Evolutionary conservation across 805 yeast genomes (phyloP), one percentile per base, ranked within the genome.

Genomic region (Wickerhamiella shivajii): DNA sequence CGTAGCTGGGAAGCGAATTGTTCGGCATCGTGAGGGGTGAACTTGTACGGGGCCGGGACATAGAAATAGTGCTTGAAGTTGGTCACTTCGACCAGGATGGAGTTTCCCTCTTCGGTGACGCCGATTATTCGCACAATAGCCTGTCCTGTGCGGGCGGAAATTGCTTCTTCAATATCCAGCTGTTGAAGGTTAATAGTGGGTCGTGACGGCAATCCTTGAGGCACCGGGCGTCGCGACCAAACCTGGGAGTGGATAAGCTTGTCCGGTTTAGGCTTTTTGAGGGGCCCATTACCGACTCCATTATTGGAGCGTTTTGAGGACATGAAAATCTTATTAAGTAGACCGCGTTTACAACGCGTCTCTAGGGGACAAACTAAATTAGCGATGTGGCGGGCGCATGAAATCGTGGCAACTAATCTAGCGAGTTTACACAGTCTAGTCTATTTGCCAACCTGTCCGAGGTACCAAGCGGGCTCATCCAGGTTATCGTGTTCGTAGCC

Each of bases 51-150:
- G 8, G 81, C 85, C 0, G 96, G 93, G 9, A 80, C 92, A 46
- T 81, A 90, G 40, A 90, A 67, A 53, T 90, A 90, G 52, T 92
- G 98, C 36, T 69, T 52, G 51, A 92, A 90, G 5, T 93, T 94
- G 3, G 77, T 69, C 11, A 90, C 90, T 45, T 78, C 83, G 59
- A 97, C 85, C 43, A 85, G 63, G 14, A 90, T 80, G 0, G 96
- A 79, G 49, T 83, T 61, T 3, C 99, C 99, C 36, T 71, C 75
- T 15, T 49, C 69, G 1, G 97, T 84, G 24, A 92, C 84, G 37
- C 99, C 99, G 55, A 85, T 90, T 49, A 92, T 77, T 36, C 95
- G 67, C 1, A 85, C 79, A 4, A 50, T 51, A 3, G 55, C 33
- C 21, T 23, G 12, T 1, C 77, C 68, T 17, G 67, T 61, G 11